Base-by-base conservation (phyloP, 768 basidiomycete genomes). In the Austroboletus festivus region DNA sequence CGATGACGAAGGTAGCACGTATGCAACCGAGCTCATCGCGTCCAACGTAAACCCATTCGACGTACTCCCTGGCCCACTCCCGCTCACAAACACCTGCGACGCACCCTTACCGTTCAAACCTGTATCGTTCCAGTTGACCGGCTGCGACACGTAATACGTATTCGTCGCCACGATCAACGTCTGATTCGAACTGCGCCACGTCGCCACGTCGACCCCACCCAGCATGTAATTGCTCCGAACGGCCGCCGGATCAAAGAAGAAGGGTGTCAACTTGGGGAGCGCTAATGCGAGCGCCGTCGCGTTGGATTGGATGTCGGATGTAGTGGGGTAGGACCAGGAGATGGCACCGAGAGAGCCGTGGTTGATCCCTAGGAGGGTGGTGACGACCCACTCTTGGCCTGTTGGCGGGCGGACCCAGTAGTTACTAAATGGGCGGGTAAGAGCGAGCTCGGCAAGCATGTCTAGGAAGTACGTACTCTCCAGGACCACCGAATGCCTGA, bases 371-470 rank as follows among this genome's bases (percentile, higher is more conserved):
- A 88, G 58, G n/a, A 84, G 70, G 48, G 75, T 78, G 63, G 82
- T 70, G 3, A 86, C 77, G 12, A 85, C 71, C 58, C 77, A 87
- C 66, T 89, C 86, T 41, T 74, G 71, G 7, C 86, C 85, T 0
- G 80, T 86, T 1, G 86, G 86, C 39, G 64, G 67, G 3, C 82
- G 75, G 53, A 69, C 65, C 86, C 86, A 86, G 55, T 65, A 86
- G 67, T 73, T 74, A 28, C 53, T 58, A 16, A 22, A 31, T n/a
- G 35, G 16, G n/a, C 35, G 19, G 35, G n/a, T 16, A 35, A 28
- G 12, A 12, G 28, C 5, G 12, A 6, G 28, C 7, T 28, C 19
- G 11, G 16, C 35, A 13, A 5, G 35, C 11, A 33, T n/a, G n/a
- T n/a, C n/a, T n/a, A n/a, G n/a, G n/a, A n/a, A n/a, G n/a, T n/a